phyloP scores from a whole-genome alignment of 192 early-diverging fungal genomes.

The Coemansia sp. region DNA sequence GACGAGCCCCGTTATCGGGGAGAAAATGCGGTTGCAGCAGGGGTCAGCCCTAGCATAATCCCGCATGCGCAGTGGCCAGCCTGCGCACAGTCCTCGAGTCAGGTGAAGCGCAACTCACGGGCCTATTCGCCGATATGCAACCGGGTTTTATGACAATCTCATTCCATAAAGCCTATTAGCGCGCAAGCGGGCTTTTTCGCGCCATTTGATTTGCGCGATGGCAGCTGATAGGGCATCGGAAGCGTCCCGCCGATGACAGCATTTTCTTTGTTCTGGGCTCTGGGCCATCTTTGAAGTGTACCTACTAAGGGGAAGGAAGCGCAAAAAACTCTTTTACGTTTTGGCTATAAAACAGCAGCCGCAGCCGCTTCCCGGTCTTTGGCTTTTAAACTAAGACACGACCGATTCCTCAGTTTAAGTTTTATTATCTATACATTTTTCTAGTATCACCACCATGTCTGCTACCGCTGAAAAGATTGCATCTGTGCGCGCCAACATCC shows the following conservation, averaged over 20 bases:
- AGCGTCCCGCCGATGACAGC: neutral
- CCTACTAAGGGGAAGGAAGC: too few relatives aligned
- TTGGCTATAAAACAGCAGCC: too few relatives aligned
- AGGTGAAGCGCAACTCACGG: neutral
- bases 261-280: too few relatives aligned
- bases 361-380: too few relatives aligned
- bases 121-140: neutral
- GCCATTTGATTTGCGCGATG: constrained; percentile 3
- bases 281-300: too few relatives aligned
- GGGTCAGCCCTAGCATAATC: too few relatives aligned
- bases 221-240: constrained; percentile 2
- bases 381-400: too few relatives aligned
- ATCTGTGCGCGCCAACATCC: constrained; percentile 35
- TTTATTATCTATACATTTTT: too few relatives aligned
- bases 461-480: constrained; percentile 39
- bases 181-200: constrained; percentile 1
- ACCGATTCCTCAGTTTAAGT: too few relatives aligned
- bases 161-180: neutral
- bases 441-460: constrained; percentile 17
- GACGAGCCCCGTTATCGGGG: neutral
- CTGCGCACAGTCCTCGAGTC: neutral
- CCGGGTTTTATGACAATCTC: neutral
- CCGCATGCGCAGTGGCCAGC: neutral
- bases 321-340: too few relatives aligned
- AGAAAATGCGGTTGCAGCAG: neutral